Evolutionary conservation across 139 green algal genomes (phyloP).

Genomic region (Chlamydomonas asymmetrica): DNA sequence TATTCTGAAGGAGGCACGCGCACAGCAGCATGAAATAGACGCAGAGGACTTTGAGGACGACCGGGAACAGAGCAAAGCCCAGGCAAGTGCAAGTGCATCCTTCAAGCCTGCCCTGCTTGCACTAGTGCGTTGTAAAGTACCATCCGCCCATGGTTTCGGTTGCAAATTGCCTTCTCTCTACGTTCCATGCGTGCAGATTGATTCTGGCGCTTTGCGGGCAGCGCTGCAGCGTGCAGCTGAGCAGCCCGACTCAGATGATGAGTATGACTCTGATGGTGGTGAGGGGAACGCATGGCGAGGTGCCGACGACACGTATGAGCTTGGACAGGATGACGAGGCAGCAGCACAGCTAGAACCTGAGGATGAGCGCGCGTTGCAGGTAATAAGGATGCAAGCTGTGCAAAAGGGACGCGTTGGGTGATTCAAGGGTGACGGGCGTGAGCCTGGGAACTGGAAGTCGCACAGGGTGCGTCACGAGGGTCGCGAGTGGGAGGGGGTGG

Average conservation of each 20-base stretch:
- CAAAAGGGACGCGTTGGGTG: background rate
- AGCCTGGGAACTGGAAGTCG: too few relatives aligned
- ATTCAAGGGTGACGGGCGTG: too few relatives aligned
- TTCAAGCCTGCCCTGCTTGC: too few relatives aligned
- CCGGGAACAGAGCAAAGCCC: too few relatives aligned
- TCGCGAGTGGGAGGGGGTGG: too few relatives aligned
- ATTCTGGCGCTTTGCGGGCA: conserved; percentile 4
- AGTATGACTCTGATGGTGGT: background rate
- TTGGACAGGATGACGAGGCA: conserved; percentile 73
- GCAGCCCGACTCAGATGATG: background rate
- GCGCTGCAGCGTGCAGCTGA: conserved; percentile 10
- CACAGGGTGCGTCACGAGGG: too few relatives aligned
- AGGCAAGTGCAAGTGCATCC: background rate
- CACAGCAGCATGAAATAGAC: conserved; percentile 88
- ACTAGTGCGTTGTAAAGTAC: too few relatives aligned
- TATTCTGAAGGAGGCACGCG: conserved; percentile 79
- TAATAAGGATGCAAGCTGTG: conserved; percentile 35
- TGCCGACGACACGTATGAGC: conserved; percentile 57
- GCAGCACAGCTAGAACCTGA: conserved; percentile 68
- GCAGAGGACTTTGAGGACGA: conserved; percentile 46
- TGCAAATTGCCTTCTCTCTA: too few relatives aligned
- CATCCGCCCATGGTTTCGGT: too few relatives aligned
- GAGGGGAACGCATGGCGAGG: too few relatives aligned
- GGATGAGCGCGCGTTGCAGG: conserved; percentile 84
- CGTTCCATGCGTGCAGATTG: too few relatives aligned